Conservation (phyloP, 257 asterid genomes). For the Leptodermis oblonga region DNA sequence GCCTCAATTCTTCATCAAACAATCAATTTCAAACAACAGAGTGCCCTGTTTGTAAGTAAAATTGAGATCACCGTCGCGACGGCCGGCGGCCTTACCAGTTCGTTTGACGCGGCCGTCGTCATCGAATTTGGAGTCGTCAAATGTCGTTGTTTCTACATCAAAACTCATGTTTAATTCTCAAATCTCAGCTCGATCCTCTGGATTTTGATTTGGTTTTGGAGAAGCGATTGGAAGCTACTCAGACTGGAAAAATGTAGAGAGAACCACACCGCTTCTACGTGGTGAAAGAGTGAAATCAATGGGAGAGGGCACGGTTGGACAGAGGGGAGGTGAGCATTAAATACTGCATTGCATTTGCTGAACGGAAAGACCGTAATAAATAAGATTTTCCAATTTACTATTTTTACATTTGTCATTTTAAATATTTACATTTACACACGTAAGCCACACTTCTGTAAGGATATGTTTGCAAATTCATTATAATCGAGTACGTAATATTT, state of each 20-base stretch:
- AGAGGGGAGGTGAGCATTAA: background rate
- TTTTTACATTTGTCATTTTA: no score
- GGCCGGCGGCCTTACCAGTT: conserved; percentile 22
- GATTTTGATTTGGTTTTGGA: no score
- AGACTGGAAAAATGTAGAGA: no score
- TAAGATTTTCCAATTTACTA: no score
- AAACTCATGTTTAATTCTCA: conserved; percentile 8
- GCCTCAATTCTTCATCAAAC: background rate
- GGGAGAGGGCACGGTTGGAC: background rate
- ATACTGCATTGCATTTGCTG: background rate
- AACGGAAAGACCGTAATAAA: background rate
- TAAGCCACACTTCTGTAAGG: no score
- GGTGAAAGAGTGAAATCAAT: background rate
- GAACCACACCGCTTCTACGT: background rate
- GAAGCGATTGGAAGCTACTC: no score
- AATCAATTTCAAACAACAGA: background rate
- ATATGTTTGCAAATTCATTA: no score
- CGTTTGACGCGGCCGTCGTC: conserved; percentile 36
- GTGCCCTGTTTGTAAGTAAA: no score
- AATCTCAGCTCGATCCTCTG: no score
- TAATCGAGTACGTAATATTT: no score
- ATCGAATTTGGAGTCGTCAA: conserved; percentile 27
- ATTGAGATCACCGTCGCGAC: background rate
- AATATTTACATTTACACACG: no score
- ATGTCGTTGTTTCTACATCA: conserved; percentile 16